phyloP scores from a whole-genome alignment of 192 early-diverging fungal species.

The Podila verticillata region DNA sequence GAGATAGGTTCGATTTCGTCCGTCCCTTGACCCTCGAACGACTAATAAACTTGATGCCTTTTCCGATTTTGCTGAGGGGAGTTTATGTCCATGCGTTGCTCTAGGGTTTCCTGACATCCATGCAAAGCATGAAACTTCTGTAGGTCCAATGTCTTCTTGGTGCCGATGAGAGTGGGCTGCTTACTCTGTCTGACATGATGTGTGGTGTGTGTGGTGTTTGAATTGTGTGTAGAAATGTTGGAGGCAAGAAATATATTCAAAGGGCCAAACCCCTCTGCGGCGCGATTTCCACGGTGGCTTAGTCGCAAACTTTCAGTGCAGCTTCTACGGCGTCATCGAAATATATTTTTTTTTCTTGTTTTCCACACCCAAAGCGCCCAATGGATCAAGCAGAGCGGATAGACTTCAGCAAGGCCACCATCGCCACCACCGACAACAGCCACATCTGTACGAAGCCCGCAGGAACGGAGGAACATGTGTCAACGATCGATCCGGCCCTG shows the following conservation, averaged over 20 bases:
- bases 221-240: slow-evolving; percentile 1
- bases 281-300: neutral
- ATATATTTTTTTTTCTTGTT: neutral
- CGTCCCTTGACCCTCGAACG: too few species aligned
- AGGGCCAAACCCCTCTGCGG: neutral
- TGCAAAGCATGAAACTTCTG: too few species aligned
- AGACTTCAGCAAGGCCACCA: neutral
- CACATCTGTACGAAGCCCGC: neutral
- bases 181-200: slow-evolving; percentile 53
- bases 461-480: slow-evolving; percentile 16
- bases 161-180: neutral
- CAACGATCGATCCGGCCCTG: slow-evolving; percentile 13
- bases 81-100: too few species aligned
- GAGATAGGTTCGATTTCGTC: too few species aligned
- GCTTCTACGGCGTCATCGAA: neutral
- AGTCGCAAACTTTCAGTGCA: neutral
- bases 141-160: neutral
- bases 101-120: too few species aligned
- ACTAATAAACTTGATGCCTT: too few species aligned
- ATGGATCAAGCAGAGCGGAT: slow-evolving; percentile 1
- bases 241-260: neutral
- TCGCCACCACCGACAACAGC: neutral
- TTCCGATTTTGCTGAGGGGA: too few species aligned
- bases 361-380: neutral
- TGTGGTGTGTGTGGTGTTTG: slow-evolving; percentile 3